A percentile compares a stretch with the other conserved stretches of the same genome.
phyloP scores from a whole-genome alignment of 1,139 yeast genomes.

The Saccharomyces pastorianus region DNA sequence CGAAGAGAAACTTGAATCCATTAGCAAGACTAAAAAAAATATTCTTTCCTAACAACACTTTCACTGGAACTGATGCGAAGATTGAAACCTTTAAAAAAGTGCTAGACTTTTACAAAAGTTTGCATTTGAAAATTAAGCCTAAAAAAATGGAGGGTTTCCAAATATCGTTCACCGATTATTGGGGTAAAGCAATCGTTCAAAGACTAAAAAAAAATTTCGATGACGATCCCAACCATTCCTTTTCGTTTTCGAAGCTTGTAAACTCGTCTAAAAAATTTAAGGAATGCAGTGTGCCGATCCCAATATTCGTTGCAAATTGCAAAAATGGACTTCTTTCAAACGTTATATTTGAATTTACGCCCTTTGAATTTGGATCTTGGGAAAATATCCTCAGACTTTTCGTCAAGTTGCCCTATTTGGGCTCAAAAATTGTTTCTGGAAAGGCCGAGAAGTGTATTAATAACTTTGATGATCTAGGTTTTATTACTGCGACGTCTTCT shows the following conservation, averaged over 20 bases:
- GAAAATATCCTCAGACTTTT: slow-evolving; percentile 45
- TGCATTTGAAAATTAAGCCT: slow-evolving; percentile 45
- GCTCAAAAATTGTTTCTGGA: slow-evolving; percentile 40
- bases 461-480: slow-evolving; percentile 68
- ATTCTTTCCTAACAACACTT: slow-evolving; percentile 9
- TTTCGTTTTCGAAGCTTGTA: slow-evolving; percentile 29
- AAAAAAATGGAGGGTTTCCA: slow-evolving; percentile 48
- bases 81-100: slow-evolving; percentile 31
- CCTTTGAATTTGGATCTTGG: slow-evolving; percentile 69
- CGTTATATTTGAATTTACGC: slow-evolving; percentile 47
- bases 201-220: slow-evolving; percentile 32
- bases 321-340: slow-evolving; percentile 25
- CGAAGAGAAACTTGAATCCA: slow-evolving; percentile 21
- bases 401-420: slow-evolving; percentile 45
- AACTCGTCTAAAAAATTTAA: slow-evolving; percentile 28
- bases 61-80: background rate
- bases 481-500: slow-evolving; percentile 65
- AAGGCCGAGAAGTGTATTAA: slow-evolving; percentile 37
- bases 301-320: slow-evolving; percentile 37
- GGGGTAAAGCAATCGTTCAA: slow-evolving; percentile 54
- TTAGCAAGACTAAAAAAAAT: slow-evolving; percentile 10
- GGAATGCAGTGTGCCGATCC: slow-evolving; percentile 37
- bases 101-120: slow-evolving; percentile 40
- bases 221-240: slow-evolving; percentile 8
- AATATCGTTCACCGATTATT: slow-evolving; percentile 56